Base-by-base conservation (phyloP, 2,329 filamentous ascomycete genomes). In the Microdochium bolleyi region DNA sequence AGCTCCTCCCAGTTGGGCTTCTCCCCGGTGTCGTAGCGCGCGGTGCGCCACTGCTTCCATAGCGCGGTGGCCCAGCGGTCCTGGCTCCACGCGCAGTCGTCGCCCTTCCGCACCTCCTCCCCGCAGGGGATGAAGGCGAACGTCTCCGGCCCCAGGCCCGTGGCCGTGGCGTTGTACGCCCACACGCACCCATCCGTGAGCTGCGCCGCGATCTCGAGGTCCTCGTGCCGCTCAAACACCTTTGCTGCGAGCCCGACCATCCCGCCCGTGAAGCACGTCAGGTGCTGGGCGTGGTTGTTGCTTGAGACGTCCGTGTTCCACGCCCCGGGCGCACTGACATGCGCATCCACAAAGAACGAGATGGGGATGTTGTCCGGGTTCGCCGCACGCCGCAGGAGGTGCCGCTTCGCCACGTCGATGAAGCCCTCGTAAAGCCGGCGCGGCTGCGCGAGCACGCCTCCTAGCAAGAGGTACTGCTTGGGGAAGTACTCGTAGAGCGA, bases 401-500 rank as follows among this genome's bases (percentile, higher is more conserved):
- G 61, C 41, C 73, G 61, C 57, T 76, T 74, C 3, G 76, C 75
- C 22, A 76, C 68, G 21, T 68, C 66, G 38, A 78, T 71, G 41
- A 75, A 74, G 1, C 61, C 63, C 48, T 72, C 66, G 56, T 77
- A 78, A 62, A 79, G 66, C n/a, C 60, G 69, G 25, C 67, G 67
- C 13, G 75, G 76, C 56, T 75, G 75, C 14, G 79, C 54, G n/a
- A 78, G 69, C 0, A 74, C 69, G 2, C 86, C 85, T 34, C 83
- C 83, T 0, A 88, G 77, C n/a, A 89, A 70, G 49, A 88, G 69
- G 61, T 83, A 82, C 62, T 87, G 76, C 63, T 89, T 71, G 0
- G 78, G 74, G 57, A 88, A 78, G 63, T 91, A 92, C 61, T 83
- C 80, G 56, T 82, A 83, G 1, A 79, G 65, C 14, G 78, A 81